Conservation (phyloP, 768 basidiomycete species). For the Rubroboletus pulcherrimus region DNA sequence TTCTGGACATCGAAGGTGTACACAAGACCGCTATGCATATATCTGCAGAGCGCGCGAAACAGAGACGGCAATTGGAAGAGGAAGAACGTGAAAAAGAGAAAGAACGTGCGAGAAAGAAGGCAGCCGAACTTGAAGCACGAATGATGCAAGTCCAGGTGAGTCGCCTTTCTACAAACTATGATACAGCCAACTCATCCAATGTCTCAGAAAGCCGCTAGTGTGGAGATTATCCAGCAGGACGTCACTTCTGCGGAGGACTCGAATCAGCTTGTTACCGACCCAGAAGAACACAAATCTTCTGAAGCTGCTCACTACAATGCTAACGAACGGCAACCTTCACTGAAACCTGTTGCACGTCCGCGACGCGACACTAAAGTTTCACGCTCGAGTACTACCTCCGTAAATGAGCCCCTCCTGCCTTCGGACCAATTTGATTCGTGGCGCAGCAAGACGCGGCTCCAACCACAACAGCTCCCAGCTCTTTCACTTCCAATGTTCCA, state of each 20-base stretch:
- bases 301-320: conserved; percentile 9
- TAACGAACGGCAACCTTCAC: conserved; percentile 34
- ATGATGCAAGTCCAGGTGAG: conserved; percentile 40
- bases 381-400: neutral
- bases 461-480: conserved; percentile 28
- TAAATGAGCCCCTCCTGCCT: conserved; percentile 28
- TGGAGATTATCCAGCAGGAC: conserved; percentile 47
- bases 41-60: conserved; percentile 79
- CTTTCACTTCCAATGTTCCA: conserved; percentile 35
- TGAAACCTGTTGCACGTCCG: conserved; percentile 27
- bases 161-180: conserved; percentile 6
- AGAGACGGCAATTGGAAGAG: conserved; percentile 78
- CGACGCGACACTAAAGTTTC: conserved; percentile 13
- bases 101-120: conserved; percentile 79
- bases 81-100: conserved; percentile 75
- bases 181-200: conserved; percentile 3
- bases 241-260: conserved; percentile 27
- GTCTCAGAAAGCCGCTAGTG: conserved; percentile 35
- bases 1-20: conserved; percentile 57
- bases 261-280: conserved; percentile 2
- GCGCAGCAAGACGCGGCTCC: conserved; percentile 46
- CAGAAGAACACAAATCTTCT: conserved; percentile 1
- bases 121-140: conserved; percentile 67
- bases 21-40: conserved; percentile 77
- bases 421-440: conserved; percentile 55